These are phyloP conservation scores for Mediolabrus comicus DNA, from an alignment of 108 stramenopile species.

Conservation along the genomic window DNA sequence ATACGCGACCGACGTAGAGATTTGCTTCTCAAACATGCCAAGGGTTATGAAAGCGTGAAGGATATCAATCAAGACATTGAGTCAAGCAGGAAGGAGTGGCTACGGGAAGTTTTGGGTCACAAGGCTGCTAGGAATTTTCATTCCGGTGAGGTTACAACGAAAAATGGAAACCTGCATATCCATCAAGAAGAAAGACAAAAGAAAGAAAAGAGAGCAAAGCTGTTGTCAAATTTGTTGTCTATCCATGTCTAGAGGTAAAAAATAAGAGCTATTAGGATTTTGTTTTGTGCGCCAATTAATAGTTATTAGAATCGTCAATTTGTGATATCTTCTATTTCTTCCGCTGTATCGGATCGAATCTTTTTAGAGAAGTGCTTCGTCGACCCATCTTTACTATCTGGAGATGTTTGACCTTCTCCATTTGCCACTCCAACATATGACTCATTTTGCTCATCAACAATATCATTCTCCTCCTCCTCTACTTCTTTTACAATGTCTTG, in stretches of 20 bases:
- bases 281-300: background rate
- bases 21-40: constrained; percentile 29
- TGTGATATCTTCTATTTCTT: background rate
- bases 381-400: background rate
- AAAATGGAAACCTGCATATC: constrained; percentile 8
- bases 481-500: constrained; percentile 9
- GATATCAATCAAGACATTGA: constrained; percentile 32
- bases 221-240: background rate
- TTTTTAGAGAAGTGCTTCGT: constrained; percentile 34
- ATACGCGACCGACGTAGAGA: constrained; percentile 13
- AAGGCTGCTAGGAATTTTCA: constrained; percentile 23
- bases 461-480: constrained; percentile 19
- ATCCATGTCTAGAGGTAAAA: background rate
- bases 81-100: constrained; percentile 16
- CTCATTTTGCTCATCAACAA: constrained; percentile 10
- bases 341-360: constrained; percentile 6
- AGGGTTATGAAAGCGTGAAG: constrained; percentile 24
- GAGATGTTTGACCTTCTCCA: constrained; percentile 11
- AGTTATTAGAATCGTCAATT: background rate
- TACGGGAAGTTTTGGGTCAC: constrained; percentile 13
- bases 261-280: no score
- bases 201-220: background rate
- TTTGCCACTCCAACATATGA: background rate
- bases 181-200: constrained; percentile 6
- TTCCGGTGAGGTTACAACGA: constrained; percentile 29